These are phyloP conservation scores for Theobroma cacao DNA, from an alignment of 345 rosid genomes.

Conservation along the genomic window DNA sequence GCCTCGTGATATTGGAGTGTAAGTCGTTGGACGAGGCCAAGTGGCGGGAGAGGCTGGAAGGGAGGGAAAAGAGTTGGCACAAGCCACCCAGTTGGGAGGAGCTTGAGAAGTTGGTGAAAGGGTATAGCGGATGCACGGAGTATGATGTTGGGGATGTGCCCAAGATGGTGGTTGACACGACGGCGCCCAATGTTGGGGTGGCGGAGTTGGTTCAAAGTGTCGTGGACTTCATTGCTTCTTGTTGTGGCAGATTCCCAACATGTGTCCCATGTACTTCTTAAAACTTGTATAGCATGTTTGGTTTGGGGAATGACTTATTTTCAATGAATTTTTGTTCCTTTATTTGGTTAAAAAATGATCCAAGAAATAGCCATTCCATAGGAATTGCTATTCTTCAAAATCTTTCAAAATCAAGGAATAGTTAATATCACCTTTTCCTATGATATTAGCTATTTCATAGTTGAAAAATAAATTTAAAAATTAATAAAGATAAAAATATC, in stretches of 20 bases:
- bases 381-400: too few species aligned
- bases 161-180: conserved; percentile 53
- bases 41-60: conserved; percentile 57
- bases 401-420: too few species aligned
- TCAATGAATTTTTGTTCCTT: too few species aligned
- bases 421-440: too few species aligned
- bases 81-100: conserved; percentile 72
- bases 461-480: too few species aligned
- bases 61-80: conserved; percentile 49
- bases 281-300: too few species aligned
- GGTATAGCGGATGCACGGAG: conserved; percentile 55
- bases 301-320: too few species aligned
- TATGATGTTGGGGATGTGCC: conserved; percentile 53
- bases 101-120: conserved; percentile 45
- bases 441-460: too few species aligned
- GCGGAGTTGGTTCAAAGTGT: conserved; percentile 31
- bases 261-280: too few species aligned
- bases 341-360: too few species aligned
- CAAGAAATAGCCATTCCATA: too few species aligned
- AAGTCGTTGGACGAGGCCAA: conserved; percentile 43
- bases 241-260: background rate
- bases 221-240: conserved; percentile 33
- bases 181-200: conserved; percentile 19
- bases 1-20: conserved; percentile 50
- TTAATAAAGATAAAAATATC: too few species aligned